Evolutionary conservation across 805 yeast genomes (phyloP).

Genomic region (Hanseniaspora occidentalis): DNA sequence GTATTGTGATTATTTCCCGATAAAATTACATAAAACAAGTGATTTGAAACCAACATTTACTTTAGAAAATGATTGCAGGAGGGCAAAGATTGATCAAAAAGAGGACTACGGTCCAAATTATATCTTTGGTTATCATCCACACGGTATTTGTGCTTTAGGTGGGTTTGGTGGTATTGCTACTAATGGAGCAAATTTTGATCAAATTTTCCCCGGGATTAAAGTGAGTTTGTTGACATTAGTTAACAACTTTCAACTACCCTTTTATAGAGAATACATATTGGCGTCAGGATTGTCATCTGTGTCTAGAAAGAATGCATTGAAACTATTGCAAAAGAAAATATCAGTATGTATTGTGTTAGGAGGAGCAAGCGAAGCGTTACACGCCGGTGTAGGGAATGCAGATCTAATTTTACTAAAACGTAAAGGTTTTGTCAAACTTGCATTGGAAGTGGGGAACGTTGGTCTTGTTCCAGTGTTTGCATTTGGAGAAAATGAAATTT

Average conservation of each 20-base stretch:
- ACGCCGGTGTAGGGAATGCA: conserved; percentile 41
- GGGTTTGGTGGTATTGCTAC: conserved; percentile 76
- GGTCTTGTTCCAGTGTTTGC: conserved; percentile 77
- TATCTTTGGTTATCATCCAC: conserved; percentile 91
- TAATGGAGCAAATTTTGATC: conserved; percentile 61
- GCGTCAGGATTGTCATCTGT: conserved; percentile 80
- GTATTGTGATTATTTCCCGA: conserved; percentile 73
- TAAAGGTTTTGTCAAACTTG: conserved; percentile 81
- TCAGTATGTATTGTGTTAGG: conserved; percentile 89
- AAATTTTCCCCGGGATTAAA: conserved; percentile 73
- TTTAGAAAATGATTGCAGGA: too few relatives aligned
- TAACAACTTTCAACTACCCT: conserved; percentile 73
- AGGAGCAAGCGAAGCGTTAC: conserved; percentile 84
- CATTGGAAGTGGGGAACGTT: conserved; percentile 67
- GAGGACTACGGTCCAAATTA: conserved; percentile 59
- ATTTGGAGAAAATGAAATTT: conserved; percentile 78
- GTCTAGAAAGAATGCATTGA: conserved; percentile 54
- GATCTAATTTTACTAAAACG: conserved; percentile 66
- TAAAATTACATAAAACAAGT: conserved; percentile 50
- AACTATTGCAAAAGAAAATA: conserved; percentile 48
- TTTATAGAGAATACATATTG: conserved; percentile 75
- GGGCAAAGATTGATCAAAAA: too few relatives aligned
- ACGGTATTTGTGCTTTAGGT: conserved; percentile 89
- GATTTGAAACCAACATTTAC: conserved; percentile 67
- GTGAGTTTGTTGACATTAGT: conserved; percentile 67